Base-by-base conservation (phyloP, 192 early-diverging fungal genomes). In the Paraglomus brasilianum region DNA sequence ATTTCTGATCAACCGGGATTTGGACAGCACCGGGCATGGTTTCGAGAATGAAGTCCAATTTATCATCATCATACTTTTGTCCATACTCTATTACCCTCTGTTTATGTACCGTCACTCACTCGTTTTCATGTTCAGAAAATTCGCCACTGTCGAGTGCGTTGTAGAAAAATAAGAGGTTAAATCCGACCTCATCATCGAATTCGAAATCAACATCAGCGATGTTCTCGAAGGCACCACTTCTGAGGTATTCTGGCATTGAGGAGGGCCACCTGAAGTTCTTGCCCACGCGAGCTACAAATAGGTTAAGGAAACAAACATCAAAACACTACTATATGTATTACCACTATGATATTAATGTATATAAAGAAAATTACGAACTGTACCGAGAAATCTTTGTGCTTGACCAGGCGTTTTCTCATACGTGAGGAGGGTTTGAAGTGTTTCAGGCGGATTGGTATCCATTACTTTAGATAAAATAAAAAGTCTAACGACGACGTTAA, bases 401-500 rank as follows among this genome's bases (percentile, higher is more conserved):
- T 64, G 45, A 49, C 30, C 62, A 15, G 45, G 45, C 5, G 0
- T 2, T 22, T 49, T 30, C 5, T 48, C 62, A 4, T 48, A 64
- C 24, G 1, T 38, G 21, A 49, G 30, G 14, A 64, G 62, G 30
- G 21, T 64, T 64, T 49, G 46, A 7, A 64, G 46, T 17, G 14
- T 64, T 64, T 64, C 62, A 21, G 59, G 59, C 22, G 8, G 59
- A 61, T 61, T 61, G n/a, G 45, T n/a, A 6, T 13, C 30, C 61
- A 64, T 64, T 64, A 64, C 19, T 64, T 48, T 64, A 64, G n/a
- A 45, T 64, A 48, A 64, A 64, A 64, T 64, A 30, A 64, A 64
- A 64, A 64, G 46, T 49, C 61, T 64, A 64, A 38, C 22, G 30
- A 59, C 30, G 57, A 30, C 46, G 19, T 48, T 63, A 5, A 24